Base-by-base conservation (phyloP, 116 monocot species). In the Papilionanthe hybrid region DNA sequence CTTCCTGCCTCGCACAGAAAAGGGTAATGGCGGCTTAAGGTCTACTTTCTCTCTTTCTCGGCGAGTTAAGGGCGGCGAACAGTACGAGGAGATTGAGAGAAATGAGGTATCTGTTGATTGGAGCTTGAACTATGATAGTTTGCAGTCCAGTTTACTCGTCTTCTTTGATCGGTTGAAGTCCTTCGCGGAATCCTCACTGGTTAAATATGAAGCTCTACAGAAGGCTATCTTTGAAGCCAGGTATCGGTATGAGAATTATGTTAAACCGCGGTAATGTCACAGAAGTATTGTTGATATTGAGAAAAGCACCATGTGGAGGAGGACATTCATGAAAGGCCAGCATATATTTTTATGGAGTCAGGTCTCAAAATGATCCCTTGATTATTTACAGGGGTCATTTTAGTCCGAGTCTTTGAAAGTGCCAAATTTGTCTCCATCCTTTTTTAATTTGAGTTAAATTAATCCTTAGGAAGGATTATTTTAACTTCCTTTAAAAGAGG, bases 1-100 rank as follows among this genome's bases (percentile, higher is more conserved):
- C 82, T 86, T 84, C 55, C 45, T 90, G 44, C 96, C 91, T 56
- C 77, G 42, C 13, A 84, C 83, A 76, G 91, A 93, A 42, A 96
- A 88, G 49, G 45, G 78, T 23, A 78, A 77, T 49, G 78, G 78
- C 22, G 78, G 32, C 44, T 79, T 79, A 22, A 84, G 58, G 15
- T 41, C 75, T 42, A 72, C 81, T 8, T 81, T 86, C 4, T 89
- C 89, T 0, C 32, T 86, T 25, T 81, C 86, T 12, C 22, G 73
- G 72, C 23, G 49, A 89, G 82, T 22, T 57, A 66, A 73, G 78
- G 69, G 13, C 29, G 58, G 42, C 57, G 37, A 43, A 73, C 42
- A 44, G 55, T 77, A 72, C 0, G 81, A 83, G 20, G 81, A 79
- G 41, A 53, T 78, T 63, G 78, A 53, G 1, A 73, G 53, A 23